Base-by-base conservation (phyloP, 179 eudicot genomes). In the Beta macrorhiza region DNA sequence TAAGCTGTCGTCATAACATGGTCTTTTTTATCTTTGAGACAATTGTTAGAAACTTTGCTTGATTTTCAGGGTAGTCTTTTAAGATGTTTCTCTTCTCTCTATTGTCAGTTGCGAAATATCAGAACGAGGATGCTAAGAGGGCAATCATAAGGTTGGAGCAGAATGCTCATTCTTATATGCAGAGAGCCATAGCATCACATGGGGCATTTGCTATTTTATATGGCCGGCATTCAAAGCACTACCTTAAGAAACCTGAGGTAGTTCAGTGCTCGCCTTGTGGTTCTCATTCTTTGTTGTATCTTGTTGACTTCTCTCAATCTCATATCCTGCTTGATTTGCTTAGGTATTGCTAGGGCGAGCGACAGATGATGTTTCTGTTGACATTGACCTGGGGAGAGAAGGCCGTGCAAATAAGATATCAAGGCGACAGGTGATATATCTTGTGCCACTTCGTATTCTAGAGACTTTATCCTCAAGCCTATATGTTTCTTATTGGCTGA, bases 321-420 rank as follows among this genome's bases (percentile, higher is more conserved):
- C 58, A n/a, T 78, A 57, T 75, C 78, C 59, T 71, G 25, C 69
- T 85, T 78, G 81, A 73, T 62, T 74, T 82, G 59, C 69, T 69
- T 83, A 94, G 98, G 97, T 93, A 71, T 83, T 89, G 84, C 91
- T 94, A 79, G 98, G 98, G 83, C 90, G 97, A 89, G 90, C 90
- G 58, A 93, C 98, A 49, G 90, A 89, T 82, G 98, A 91, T 74
- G 64, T 84, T 78, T 75, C 52, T 79, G 96, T 94, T 88, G 98
- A 94, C 80, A 89, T 92, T 86, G 95, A 93, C 88, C 83, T 94
- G 86, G 88, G 92, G 17, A 89, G 90, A 87, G 97, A 89, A 85
- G 97, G 93, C 67, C 90, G 91, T 81, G 93, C 95, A 76, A 95
- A 92, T 88, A 93, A 91, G 84, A 90, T 95, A 83, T 95, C 99